phyloP scores from a whole-genome alignment of 2,329 filamentous ascomycete species.

The Blastomyces silverae region DNA sequence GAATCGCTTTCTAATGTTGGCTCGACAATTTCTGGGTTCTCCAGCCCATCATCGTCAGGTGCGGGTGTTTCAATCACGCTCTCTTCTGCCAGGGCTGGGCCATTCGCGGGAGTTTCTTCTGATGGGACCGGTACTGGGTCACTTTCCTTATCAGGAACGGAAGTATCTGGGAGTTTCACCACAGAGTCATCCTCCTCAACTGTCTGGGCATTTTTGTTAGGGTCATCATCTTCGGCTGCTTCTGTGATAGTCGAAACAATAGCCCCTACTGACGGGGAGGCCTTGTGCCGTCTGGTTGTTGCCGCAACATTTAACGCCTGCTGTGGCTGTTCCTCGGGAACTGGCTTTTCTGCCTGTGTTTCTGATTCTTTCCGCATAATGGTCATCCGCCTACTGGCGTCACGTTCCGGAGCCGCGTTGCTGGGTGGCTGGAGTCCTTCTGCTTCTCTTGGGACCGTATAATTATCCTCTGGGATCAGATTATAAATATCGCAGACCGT shows the following conservation, averaged over 20 bases:
- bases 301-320: constrained; percentile 42
- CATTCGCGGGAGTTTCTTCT: neutral
- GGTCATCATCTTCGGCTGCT: constrained; percentile 39
- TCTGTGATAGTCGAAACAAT: constrained; percentile 71
- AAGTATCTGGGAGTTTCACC: constrained; percentile 11
- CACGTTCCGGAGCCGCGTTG: constrained; percentile 10
- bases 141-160: neutral
- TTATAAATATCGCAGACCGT: constrained; percentile 89
- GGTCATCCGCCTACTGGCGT: constrained; percentile 23
- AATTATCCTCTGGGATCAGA: constrained; percentile 85
- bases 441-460: constrained; percentile 88
- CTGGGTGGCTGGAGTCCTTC: constrained; percentile 52
- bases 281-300: constrained; percentile 64
- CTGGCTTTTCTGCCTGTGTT: constrained; percentile 26
- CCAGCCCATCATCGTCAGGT: neutral
- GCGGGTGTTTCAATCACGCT: neutral
- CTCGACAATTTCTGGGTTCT: neutral
- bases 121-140: neutral
- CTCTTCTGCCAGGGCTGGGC: neutral
- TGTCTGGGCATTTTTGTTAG: constrained; percentile 19
- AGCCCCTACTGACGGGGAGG: constrained; percentile 64
- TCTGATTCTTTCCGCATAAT: constrained; percentile 38
- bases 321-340: constrained; percentile 2
- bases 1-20: constrained; percentile 1
- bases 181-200: constrained; percentile 11